A percentile compares a stretch with the other conserved stretches of the same genome.
Conservation (phyloP, 306 rosid genomes). For the Pueraria montana region DNA sequence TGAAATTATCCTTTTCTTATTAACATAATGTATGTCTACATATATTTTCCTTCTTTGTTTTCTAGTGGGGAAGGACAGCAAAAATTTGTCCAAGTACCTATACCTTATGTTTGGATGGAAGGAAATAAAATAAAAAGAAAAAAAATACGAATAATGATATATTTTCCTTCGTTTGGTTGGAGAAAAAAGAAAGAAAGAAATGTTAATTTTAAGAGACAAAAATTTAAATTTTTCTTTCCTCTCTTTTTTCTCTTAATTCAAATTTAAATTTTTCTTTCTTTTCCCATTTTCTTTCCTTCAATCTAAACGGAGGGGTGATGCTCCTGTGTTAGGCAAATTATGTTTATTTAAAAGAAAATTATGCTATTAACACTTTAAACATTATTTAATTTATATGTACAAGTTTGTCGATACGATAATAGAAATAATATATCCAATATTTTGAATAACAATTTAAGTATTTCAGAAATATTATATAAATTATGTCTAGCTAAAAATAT, state of each 20-base stretch:
- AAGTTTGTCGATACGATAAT: not conserved
- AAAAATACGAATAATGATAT: no score
- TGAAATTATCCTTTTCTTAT: not conserved
- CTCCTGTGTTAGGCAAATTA: not conserved
- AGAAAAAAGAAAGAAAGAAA: no score
- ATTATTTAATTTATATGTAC: not conserved
- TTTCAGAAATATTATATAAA: not conserved
- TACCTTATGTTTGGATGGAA: no score
- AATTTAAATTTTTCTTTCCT: no score
- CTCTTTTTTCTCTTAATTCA: no score
- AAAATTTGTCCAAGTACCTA: not conserved
- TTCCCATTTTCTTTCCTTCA: no score
- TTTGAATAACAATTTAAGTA: not conserved
- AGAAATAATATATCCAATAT: not conserved
- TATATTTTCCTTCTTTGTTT: not conserved
- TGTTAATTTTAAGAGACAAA: no score
- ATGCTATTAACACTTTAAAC: not conserved
- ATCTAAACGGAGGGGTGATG: no score
- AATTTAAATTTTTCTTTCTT: no score
- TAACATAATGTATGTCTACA: not conserved
- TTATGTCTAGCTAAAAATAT: not conserved
- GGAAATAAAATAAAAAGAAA: no score
- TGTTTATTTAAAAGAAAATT: not conserved
- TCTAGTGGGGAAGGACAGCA: not conserved
- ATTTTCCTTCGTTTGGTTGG: no score